These are phyloP conservation scores for Rugosomyces carneus DNA, from an alignment of 1,284 basidiomycete species.

Conservation along the genomic window DNA sequence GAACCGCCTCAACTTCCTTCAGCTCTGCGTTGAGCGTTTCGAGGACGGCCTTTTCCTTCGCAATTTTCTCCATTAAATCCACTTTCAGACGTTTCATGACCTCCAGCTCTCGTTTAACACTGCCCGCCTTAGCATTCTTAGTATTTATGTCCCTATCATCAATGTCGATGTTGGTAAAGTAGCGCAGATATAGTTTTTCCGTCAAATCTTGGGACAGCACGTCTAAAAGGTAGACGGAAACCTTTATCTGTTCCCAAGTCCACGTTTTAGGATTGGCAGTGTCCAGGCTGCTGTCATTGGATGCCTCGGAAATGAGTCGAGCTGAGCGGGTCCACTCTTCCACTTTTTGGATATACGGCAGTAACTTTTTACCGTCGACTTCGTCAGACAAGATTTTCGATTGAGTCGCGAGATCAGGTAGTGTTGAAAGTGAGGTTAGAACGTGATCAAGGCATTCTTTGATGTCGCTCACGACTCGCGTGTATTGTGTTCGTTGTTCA, in stretches of 20 bases:
- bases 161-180: not conserved
- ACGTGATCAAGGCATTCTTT: not conserved
- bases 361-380: not conserved
- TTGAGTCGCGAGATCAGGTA: not conserved
- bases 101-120: not conserved
- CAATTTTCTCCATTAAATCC: not conserved
- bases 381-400: not conserved
- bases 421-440: not conserved
- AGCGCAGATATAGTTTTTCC: not conserved
- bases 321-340: slow-evolving; percentile 7
- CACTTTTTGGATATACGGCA: slow-evolving; percentile 4
- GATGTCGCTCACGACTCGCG: not conserved
- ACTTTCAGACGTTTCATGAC: not conserved
- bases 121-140: not conserved
- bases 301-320: not conserved
- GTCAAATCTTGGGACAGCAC: not conserved
- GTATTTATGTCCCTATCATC: not conserved
- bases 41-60: not conserved
- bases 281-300: not conserved
- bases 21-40: slow-evolving; percentile 4
- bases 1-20: slow-evolving; percentile 1
- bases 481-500: slow-evolving; percentile 1
- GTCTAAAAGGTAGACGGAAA: slow-evolving; percentile 1
- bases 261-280: not conserved
- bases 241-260: slow-evolving; percentile 10